Base-by-base conservation (phyloP, 768 basidiomycete species). In the Butyriboletus loyo region DNA sequence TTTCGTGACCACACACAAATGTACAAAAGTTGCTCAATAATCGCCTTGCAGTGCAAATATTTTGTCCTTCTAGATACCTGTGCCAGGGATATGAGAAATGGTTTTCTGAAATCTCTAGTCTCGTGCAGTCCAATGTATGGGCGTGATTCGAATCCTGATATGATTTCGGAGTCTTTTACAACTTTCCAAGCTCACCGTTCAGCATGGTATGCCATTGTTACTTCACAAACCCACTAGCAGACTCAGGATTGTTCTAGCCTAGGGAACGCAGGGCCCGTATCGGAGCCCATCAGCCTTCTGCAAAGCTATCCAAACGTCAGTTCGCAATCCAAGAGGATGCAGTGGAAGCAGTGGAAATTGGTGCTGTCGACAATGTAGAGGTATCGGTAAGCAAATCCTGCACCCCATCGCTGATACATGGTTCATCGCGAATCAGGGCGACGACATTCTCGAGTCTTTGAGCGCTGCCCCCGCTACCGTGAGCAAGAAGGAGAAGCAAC, bases 401-500 rank as follows among this genome's bases (percentile, higher is more conserved):
- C 24, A 9, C 32, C 22, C n/a, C 34, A 34, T 13, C 15, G 24
- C 10, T 22, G 35, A 49, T 43, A 49, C 51, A 10, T 19, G 30
- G 17, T 34, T 27, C 40, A 28, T 52, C 11, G 19, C 45, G 19
- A n/a, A 15, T 7, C 52, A 82, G 82, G 77, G 71, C 7, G 63
- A 68, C 45, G 75, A 77, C n/a, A 68, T 83, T 44, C 68, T 82
- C 7, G 60, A 70, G 27, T 64, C 74, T 32, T 60, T 75, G 49
- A 61, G 62, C 41, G 47, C 58, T 17, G 34, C 61, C 13, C 69
- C 73, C 19, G 50, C 57, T 24, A 41, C 44, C 17, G 54, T 74
- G 43, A 80, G 69, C 55, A 92, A 92, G 70, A 89, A 86, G 63
- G 83, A 80, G 52, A 89, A 84, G 65, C 79, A 80, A 48, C 75